Evolutionary conservation across 441 rosid genomes (phyloP).

Genomic region (Heliophila coronopifolia): DNA sequence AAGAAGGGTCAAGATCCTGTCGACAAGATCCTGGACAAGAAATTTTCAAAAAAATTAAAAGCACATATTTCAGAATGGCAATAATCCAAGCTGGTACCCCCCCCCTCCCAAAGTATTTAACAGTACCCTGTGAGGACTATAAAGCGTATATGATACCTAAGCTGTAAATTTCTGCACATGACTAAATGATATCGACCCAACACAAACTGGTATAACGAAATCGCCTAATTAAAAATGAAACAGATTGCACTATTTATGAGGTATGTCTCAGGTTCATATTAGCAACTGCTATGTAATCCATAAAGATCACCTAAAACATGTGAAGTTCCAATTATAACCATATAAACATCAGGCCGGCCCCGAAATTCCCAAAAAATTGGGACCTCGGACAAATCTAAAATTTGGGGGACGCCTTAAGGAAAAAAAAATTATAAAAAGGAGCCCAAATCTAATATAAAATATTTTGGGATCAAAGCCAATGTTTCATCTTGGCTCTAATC

Average conservation of each 20-base stretch:
- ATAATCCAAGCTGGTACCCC: not conserved
- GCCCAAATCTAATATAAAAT: too few species aligned
- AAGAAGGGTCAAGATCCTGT: slow-evolving; percentile 59
- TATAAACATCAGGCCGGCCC: too few species aligned
- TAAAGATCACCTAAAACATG: not conserved
- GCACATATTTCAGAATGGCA: not conserved
- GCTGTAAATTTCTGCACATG: not conserved
- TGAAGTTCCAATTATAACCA: not conserved
- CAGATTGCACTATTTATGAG: not conserved
- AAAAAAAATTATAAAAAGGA: too few species aligned
- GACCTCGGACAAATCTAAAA: too few species aligned
- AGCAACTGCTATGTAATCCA: not conserved
- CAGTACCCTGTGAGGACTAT: not conserved
- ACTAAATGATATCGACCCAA: slow-evolving; percentile 5
- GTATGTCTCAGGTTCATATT: not conserved
- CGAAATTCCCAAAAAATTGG: too few species aligned
- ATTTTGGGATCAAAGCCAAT: too few species aligned
- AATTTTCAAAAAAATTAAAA: slow-evolving; percentile 9
- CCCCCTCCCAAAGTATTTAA: not conserved
- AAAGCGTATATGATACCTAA: not conserved
- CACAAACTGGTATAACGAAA: not conserved
- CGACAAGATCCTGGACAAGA: slow-evolving; percentile 78
- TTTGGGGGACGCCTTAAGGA: too few species aligned
- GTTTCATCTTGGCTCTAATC: too few species aligned
- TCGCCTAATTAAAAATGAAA: not conserved